Evolutionary conservation across 2,329 filamentous ascomycete species (phyloP).

Genomic region (Aspergillus cejpii): DNA sequence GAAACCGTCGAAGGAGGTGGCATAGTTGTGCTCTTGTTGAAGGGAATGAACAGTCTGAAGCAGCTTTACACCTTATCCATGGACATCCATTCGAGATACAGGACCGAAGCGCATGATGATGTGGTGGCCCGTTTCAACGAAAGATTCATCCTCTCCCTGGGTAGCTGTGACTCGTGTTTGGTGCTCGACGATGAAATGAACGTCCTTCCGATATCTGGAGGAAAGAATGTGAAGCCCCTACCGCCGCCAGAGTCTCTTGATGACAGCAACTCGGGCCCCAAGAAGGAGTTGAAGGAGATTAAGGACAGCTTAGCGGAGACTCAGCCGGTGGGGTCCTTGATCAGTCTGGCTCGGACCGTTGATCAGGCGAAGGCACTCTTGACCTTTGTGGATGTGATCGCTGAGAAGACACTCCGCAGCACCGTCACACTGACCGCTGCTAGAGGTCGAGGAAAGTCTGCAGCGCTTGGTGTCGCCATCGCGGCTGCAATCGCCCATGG

Average conservation of each 20-base stretch:
- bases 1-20: constrained; percentile 97
- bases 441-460: constrained; percentile 93
- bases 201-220: constrained; percentile 91
- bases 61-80: constrained; percentile 95
- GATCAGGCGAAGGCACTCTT: constrained; percentile 96
- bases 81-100: constrained; percentile 94
- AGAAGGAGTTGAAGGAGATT: constrained; percentile 71
- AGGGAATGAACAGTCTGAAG: constrained; percentile 94
- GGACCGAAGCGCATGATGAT: constrained; percentile 92
- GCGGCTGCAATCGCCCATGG: constrained; percentile 91
- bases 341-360: constrained; percentile 79
- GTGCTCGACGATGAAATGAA: constrained; percentile 98
- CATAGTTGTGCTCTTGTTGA: constrained; percentile 79
- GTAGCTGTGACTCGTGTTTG: constrained; percentile 88
- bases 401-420: constrained; percentile 88
- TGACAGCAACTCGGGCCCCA: constrained; percentile 61
- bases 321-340: constrained; percentile 75
- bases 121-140: constrained; percentile 97
- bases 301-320: constrained; percentile 83
- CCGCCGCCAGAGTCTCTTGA: constrained; percentile 69
- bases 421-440: constrained; percentile 91
- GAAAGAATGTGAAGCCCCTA: constrained; percentile 77
- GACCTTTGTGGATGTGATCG: constrained; percentile 92
- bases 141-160: constrained; percentile 88
- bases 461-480: constrained; percentile 86